phyloP scores from a whole-genome alignment of 129 eudicot species.

The Rutidosis leptorrhynchoides region DNA sequence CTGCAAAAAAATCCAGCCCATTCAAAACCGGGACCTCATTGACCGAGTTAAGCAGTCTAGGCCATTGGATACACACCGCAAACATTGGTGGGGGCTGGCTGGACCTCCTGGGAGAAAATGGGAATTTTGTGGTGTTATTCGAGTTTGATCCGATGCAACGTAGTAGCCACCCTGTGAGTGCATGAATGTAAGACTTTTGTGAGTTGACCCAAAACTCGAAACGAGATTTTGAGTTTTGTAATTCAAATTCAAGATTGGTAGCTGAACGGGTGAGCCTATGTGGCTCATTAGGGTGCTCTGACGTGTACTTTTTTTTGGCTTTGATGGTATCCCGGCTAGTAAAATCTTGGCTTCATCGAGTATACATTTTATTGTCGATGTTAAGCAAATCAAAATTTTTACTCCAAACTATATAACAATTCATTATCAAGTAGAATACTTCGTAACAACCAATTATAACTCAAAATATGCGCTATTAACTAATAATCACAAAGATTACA shows the following conservation, averaged over 20 bases:
- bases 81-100: slow-evolving; percentile 60
- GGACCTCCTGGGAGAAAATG: slow-evolving; percentile 81
- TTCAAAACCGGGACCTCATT: slow-evolving; percentile 71
- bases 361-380: slow-evolving; percentile 67
- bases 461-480: too few species aligned
- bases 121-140: slow-evolving; percentile 54
- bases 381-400: too few species aligned
- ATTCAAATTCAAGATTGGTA: slow-evolving; percentile 70
- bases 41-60: slow-evolving; percentile 54
- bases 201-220: slow-evolving; percentile 85
- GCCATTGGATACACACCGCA: slow-evolving; percentile 80
- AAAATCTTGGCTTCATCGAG: slow-evolving; percentile 92
- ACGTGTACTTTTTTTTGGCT: slow-evolving; percentile 57
- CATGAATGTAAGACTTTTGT: slow-evolving; percentile 75
- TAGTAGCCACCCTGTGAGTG: slow-evolving; percentile 84
- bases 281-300: slow-evolving; percentile 64
- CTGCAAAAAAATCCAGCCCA: slow-evolving; percentile 81
- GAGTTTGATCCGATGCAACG: slow-evolving; percentile 63
- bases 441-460: too few species aligned
- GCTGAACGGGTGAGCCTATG: slow-evolving; percentile 88
- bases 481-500: too few species aligned
- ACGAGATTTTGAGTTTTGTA: slow-evolving; percentile 76
- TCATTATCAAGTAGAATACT: too few species aligned
- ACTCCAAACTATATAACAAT: too few species aligned
- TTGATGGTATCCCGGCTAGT: slow-evolving; percentile 81